Evolutionary conservation across 1,139 yeast genomes (phyloP), one percentile per base, ranked within the genome.

Genomic region (Cylindricascospora bacillispora): DNA sequence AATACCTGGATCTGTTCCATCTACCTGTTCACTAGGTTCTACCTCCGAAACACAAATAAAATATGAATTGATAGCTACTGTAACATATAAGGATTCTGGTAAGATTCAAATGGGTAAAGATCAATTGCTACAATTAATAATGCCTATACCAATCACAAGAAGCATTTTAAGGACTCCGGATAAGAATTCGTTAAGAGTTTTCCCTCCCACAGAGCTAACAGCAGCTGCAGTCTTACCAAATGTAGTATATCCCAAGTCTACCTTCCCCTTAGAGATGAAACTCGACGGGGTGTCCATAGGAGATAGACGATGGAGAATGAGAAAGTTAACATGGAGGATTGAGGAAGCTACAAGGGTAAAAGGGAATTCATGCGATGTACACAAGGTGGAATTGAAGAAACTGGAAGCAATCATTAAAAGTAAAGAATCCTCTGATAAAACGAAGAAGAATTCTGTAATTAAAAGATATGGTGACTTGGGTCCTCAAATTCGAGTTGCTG

Each of bases 151-250:
- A 41, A 64, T 89, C 3, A 66, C 80, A 24, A 65, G 98, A 38
- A 80, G 93, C 41, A 70, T 86, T 17, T 54, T 82, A 25, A 64
- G 85, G 24, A 92, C 92, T 6, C 81, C 83, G 3, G 95, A 86
- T 51, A 67, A 85, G 41, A 83, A 81, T 49, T 82, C 94, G 1
- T 59, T 83, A 24, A 66, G 99, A 36, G 83, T 92, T 1, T 89
- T 89, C 54, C 98, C 98, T 1, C 97, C 99, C 3, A 89, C 97
- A 0, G 82, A 79, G 29, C 77, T 89, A 23, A 76, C 82, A 3
- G 93, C 95, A 3, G 71, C 78, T 24, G 86, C 93, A 3, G 78
- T 78, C 4, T 60, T 89, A 27, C 98, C 98, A 2, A 80, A 81
- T 39, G 93, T 83, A 11, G 69, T 82, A 13, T 81, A 81, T 51